phyloP scores from a whole-genome alignment of 257 asterid species.

The Solanum pennellii region DNA sequence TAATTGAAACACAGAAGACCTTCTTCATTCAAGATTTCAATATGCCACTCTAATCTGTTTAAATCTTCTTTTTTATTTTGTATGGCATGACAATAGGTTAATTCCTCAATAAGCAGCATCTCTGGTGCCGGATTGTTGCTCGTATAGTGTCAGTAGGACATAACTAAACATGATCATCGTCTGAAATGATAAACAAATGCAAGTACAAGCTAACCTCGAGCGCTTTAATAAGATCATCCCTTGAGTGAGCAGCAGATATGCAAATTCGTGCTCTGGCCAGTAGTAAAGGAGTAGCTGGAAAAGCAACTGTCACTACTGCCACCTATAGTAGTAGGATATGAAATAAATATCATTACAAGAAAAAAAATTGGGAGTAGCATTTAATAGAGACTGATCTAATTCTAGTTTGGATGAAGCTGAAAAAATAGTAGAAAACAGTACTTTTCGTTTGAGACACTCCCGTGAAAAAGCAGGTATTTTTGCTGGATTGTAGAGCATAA shows the following conservation, averaged over 20 bases:
- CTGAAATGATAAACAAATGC: not conserved
- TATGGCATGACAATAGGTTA: not conserved
- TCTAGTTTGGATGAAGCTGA: not conserved
- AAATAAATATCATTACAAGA: not conserved
- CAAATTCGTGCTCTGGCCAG: conserved; percentile 96
- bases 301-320: conserved; percentile 93
- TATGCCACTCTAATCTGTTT: not conserved
- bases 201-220: conserved; percentile 46
- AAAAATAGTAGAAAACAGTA: conserved; percentile 12
- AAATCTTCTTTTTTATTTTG: not conserved
- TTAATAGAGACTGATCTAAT: not conserved
- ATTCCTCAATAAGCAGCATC: not conserved
- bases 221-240: conserved; percentile 87
- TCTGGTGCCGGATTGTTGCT: not conserved
- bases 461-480: conserved; percentile 97
- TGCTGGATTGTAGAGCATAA: conserved; percentile 94
- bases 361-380: not conserved
- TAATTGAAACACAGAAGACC: not conserved
- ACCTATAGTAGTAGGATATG: conserved; percentile 28
- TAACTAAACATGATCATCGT: not conserved
- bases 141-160: not conserved
- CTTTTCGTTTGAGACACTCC: conserved; percentile 74
- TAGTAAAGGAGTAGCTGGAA: conserved; percentile 95
- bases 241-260: conserved; percentile 84
- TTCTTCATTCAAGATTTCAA: not conserved